Conservation (phyloP, 805 yeast species). For the Ogataea nakhonphanomensis region DNA sequence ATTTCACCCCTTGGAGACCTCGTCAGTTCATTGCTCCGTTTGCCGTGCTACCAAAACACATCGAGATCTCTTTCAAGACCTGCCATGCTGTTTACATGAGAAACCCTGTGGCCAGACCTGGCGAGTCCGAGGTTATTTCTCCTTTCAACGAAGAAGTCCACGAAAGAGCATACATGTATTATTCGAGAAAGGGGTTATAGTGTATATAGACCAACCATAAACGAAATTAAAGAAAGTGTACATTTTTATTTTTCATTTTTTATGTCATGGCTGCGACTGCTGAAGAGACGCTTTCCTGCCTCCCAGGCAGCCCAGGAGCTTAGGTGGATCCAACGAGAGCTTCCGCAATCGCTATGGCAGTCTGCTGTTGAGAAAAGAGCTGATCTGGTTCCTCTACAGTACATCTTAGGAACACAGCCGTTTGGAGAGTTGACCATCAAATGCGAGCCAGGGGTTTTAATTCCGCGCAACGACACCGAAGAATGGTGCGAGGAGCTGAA, state of each 20-base stretch:
- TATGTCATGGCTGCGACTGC: constrained; percentile 12
- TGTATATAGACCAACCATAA: constrained; percentile 7
- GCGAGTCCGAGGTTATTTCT: constrained; percentile 90
- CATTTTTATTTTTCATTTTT: not conserved
- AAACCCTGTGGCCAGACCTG: constrained; percentile 97
- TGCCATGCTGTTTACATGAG: constrained; percentile 96
- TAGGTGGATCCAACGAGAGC: constrained; percentile 59
- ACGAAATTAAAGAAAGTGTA: constrained; percentile 10
- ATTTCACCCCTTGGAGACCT: constrained; percentile 96
- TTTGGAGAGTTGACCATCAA: constrained; percentile 64
- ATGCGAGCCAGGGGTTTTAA: constrained; percentile 66
- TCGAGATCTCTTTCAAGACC: constrained; percentile 84
- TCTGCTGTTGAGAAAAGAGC: constrained; percentile 55
- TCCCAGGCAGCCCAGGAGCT: constrained; percentile 53
- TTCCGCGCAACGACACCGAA: constrained; percentile 95
- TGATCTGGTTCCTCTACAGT: constrained; percentile 69
- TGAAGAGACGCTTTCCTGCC: constrained; percentile 14
- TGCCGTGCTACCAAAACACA: constrained; percentile 87
- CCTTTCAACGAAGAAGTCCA: constrained; percentile 82
- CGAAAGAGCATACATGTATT: constrained; percentile 93
- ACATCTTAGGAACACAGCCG: constrained; percentile 82
- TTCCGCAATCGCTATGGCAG: constrained; percentile 45
- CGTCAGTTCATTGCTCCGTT: constrained; percentile 91
- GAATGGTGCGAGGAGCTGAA: constrained; percentile 67
- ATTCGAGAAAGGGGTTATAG: constrained; percentile 64